Evolutionary conservation across 192 early-diverging fungal species (phyloP).

Genomic region (Helicostylum pulchrum): DNA sequence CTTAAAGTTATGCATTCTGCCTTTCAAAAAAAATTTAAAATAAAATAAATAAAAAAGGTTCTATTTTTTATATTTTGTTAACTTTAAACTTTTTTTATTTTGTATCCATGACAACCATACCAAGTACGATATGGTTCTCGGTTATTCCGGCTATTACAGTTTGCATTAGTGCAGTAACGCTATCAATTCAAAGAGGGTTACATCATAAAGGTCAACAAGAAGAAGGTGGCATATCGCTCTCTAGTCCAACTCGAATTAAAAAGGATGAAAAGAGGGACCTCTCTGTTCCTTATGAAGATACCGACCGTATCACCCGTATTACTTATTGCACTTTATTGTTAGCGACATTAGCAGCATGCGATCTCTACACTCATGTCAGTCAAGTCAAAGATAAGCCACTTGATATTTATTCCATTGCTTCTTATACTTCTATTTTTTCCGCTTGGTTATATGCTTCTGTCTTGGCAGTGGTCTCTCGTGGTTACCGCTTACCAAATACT

Average conservation of each 20-base stretch:
- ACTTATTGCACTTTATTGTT: not conserved
- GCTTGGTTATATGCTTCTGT: slow-evolving; percentile 28
- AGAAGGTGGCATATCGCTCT: no score
- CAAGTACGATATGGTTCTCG: slow-evolving; percentile 10
- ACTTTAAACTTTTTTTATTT: no score
- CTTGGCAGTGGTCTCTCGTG: slow-evolving; percentile 13
- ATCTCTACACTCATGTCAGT: not conserved
- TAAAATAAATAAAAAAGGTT: no score
- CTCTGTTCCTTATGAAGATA: not conserved
- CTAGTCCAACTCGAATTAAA: not conserved
- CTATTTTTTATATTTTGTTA: no score
- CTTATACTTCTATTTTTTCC: not conserved
- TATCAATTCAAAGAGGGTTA: slow-evolving; percentile 11
- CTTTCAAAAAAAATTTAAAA: no score
- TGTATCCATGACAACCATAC: no score
- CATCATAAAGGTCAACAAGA: slow-evolving; percentile 9
- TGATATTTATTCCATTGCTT: not conserved
- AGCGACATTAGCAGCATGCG: not conserved
- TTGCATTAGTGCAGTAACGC: slow-evolving; percentile 4
- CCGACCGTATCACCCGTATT: slow-evolving; percentile 2
- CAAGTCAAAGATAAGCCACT: not conserved
- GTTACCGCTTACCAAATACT: slow-evolving; percentile 18
- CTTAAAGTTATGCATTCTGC: no score
- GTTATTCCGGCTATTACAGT: not conserved
- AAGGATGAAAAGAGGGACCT: not conserved